Conservation (phyloP, 176 grass and related monocot genomes). For the bread wheat (Triticum aestivum) region IWGSC_CS_RefSeq_v2.1 NC_057806.1:308265473-308265972, state of each 20-base stretch:
- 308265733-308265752: background rate
- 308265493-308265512: conserved; percentile 17
- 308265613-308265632: background rate
- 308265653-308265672: background rate
- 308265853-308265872: too few species aligned
- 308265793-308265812: too few species aligned
- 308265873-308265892: too few species aligned
- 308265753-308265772: background rate
- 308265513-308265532: conserved; percentile 51
- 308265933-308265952: too few species aligned
- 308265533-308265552: conserved; percentile 41
- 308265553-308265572: background rate
- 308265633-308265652: background rate
- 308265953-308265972: too few species aligned
- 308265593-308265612: too few species aligned
- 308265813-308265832: too few species aligned
- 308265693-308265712: too few species aligned
- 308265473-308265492: conserved; percentile 45
- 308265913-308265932: too few species aligned
- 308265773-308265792: background rate
- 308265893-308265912: too few species aligned
- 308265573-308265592: background rate
- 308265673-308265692: background rate
- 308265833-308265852: too few species aligned
- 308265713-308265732: too few species aligned